A percentile compares a stretch with the other conserved stretches of the same genome.
Evolutionary conservation across 805 yeast species (phyloP).

Genomic region (Candida rishiriensis): DNA sequence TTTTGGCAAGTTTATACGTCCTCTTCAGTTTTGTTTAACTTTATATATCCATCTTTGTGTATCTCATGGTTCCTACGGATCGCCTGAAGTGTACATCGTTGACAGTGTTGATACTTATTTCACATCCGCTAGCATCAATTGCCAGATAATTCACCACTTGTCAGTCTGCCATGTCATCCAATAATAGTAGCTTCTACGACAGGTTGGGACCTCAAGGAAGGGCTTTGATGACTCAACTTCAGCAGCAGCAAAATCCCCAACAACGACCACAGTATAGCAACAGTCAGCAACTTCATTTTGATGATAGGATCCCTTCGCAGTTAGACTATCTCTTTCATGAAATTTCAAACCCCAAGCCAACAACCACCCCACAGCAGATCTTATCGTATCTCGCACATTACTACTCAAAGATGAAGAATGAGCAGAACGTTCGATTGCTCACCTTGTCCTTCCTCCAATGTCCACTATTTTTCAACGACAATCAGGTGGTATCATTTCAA

Average conservation of each 20-base stretch:
- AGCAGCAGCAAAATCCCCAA: neutral
- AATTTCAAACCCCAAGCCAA: conserved; percentile 35
- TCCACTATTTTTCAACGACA: conserved; percentile 31
- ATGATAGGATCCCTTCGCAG: conserved; percentile 30
- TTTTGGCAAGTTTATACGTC: too few relatives aligned
- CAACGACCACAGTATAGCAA: neutral
- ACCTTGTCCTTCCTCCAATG: conserved; percentile 41
- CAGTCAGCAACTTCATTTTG: neutral
- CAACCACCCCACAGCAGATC: conserved; percentile 24
- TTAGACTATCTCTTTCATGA: conserved; percentile 45
- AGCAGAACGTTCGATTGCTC: conserved; percentile 40
- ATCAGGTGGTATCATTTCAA: conserved; percentile 23
- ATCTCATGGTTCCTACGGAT: too few relatives aligned
- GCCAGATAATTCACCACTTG: too few relatives aligned
- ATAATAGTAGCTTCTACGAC: conserved; percentile 1
- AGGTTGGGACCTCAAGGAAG: conserved; percentile 25
- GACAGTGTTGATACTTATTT: too few relatives aligned
- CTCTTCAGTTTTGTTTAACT: too few relatives aligned
- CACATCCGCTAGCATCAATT: too few relatives aligned
- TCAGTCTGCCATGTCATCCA: too few relatives aligned
- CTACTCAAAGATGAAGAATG: conserved; percentile 45
- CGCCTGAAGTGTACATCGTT: too few relatives aligned
- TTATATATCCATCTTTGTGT: too few relatives aligned
- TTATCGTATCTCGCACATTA: conserved; percentile 48
- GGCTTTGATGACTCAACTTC: conserved; percentile 12